phyloP scores from a whole-genome alignment of 2,329 filamentous ascomycete genomes.

The Fonsecaea erecta region DNA sequence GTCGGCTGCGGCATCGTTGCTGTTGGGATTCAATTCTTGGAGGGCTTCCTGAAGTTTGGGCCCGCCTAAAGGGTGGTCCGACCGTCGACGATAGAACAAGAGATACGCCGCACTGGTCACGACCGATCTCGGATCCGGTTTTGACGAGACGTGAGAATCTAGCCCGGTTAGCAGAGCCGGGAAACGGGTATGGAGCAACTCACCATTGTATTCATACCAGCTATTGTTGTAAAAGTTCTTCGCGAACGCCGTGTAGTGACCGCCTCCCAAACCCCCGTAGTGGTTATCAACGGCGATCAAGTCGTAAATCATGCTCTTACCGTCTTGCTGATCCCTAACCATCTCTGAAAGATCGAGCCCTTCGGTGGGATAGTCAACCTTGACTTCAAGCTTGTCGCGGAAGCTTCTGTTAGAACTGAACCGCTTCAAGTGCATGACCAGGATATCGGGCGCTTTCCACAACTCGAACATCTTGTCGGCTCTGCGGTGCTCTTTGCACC shows the following conservation, averaged over 20 bases:
- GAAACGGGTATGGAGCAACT: slow-evolving; percentile 42
- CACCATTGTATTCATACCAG: slow-evolving; percentile 98
- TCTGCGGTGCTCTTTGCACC: slow-evolving; percentile 89
- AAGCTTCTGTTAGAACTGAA: slow-evolving; percentile 85
- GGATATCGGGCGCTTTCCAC: slow-evolving; percentile 94
- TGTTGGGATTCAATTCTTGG: slow-evolving; percentile 55
- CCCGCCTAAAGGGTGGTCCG: slow-evolving; percentile 72
- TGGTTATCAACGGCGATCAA: slow-evolving; percentile 96
- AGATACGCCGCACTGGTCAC: slow-evolving; percentile 84
- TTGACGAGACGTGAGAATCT: slow-evolving; percentile 76
- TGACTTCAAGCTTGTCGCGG: slow-evolving; percentile 86
- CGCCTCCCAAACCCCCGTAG: slow-evolving; percentile 88
- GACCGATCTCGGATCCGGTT: slow-evolving; percentile 64
- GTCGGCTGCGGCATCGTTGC: slow-evolving; percentile 58
- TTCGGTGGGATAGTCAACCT: slow-evolving; percentile 89
- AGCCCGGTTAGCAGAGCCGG: slow-evolving; percentile 6
- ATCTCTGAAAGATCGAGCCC: slow-evolving; percentile 80
- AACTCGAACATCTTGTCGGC: slow-evolving; percentile 96
- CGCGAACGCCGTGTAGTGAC: slow-evolving; percentile 93
- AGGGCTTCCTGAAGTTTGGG: slow-evolving; percentile 73
- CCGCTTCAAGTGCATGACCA: slow-evolving; percentile 92
- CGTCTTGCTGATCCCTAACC: slow-evolving; percentile 78
- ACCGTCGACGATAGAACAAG: slow-evolving; percentile 91
- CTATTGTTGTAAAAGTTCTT: slow-evolving; percentile 86
- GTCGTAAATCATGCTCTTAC: slow-evolving; percentile 85